Base-by-base conservation (phyloP, 2,329 filamentous ascomycete genomes). In the Geosmithia flava region DNA sequence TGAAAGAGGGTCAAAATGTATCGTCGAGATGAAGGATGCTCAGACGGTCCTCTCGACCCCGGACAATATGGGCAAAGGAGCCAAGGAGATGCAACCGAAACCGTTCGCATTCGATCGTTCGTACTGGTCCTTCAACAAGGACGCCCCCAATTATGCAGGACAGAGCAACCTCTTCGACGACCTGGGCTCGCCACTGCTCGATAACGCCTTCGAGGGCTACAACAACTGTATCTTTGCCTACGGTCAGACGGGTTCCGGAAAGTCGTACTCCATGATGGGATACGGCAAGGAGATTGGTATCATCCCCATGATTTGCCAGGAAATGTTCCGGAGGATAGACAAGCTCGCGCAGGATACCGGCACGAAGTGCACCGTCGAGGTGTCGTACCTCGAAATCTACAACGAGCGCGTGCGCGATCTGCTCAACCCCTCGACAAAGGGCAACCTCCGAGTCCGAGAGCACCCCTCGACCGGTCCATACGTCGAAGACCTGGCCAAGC, bases 141-240 rank as follows among this genome's bases (percentile, higher is more conserved):
- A 75, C 44, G 88, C 89, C 55, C 67, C 78, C 1, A 83, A 87
- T 65, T 98, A 90, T 64, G 91, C 93, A 43, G 88, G 87, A 17
- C 93, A 98, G 64, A 85, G 91, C 51, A 79, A 93, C 60, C 74
- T 98, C 17, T 94, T 95, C 64, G 75, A 81, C 48, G 93, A 97
- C 62, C 70, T 98, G 53, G 93, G 93, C 53, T 80, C 81, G 56
- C 93, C 93, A 47, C 75, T 98, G 50, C 76, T 98, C 55, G 91
- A 98, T 70, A 98, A 98, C 78, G 93, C 93, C 17, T 98, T 98
- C 62, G 81, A 91, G 59, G 93, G 93, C 43, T 98, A 97, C 72
- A 97, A 98, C 74, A 98, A 97, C 67, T 98, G 93, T 74, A 98
- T 98, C 61, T 98, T 98, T 63, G 93, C 93, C 15, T 98, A 98